Percentiles rank a stretch among this genome's conserved stretches.
Evolutionary conservation across 2,329 filamentous ascomycete species (phyloP).

Genomic region (Esteya vermicola): DNA sequence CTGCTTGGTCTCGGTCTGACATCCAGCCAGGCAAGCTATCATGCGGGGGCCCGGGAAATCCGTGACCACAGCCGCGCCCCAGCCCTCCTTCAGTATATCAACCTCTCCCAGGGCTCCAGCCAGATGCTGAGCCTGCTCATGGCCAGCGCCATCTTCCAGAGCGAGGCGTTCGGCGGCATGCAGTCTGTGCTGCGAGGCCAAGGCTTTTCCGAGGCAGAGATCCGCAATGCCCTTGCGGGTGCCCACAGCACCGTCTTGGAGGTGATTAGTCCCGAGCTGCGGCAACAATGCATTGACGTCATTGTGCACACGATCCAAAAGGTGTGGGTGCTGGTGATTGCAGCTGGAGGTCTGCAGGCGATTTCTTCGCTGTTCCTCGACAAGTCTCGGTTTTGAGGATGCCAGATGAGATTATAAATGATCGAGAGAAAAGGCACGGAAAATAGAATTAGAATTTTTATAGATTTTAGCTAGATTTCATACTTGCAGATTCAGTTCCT

Average conservation of each 20-base stretch:
- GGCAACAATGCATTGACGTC: constrained; percentile 2
- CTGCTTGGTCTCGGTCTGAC: constrained; percentile 26
- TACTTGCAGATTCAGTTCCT: too few species aligned
- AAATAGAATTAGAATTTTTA: too few species aligned
- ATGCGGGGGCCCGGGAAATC: constrained; percentile 15
- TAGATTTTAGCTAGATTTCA: too few species aligned
- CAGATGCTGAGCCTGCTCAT: constrained; percentile 8
- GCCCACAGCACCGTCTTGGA: constrained; percentile 2
- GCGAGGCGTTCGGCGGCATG: constrained; percentile 3
- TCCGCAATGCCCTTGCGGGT: constrained; percentile 7
- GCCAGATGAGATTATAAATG: too few species aligned
- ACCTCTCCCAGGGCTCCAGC: constrained; percentile 15
- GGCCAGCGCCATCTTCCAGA: constrained; percentile 11
- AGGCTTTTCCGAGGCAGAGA: constrained; percentile 3
- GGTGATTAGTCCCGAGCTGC: not conserved
- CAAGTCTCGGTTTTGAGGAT: constrained; percentile 21
- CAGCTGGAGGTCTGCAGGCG: constrained; percentile 1
- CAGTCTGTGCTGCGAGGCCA: not conserved
- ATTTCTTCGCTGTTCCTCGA: constrained; percentile 11
- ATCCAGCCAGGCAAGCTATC: constrained; percentile 19
- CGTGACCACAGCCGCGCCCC: constrained; percentile 12
- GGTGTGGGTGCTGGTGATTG: constrained; percentile 7
- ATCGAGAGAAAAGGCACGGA: too few species aligned
- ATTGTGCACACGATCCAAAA: constrained; percentile 6
- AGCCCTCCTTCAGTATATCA: constrained; percentile 21